These are phyloP conservation scores for Cylindrodendrum hubeiense DNA, from an alignment of 2,329 filamentous ascomycete species.

Conservation along the genomic window DNA sequence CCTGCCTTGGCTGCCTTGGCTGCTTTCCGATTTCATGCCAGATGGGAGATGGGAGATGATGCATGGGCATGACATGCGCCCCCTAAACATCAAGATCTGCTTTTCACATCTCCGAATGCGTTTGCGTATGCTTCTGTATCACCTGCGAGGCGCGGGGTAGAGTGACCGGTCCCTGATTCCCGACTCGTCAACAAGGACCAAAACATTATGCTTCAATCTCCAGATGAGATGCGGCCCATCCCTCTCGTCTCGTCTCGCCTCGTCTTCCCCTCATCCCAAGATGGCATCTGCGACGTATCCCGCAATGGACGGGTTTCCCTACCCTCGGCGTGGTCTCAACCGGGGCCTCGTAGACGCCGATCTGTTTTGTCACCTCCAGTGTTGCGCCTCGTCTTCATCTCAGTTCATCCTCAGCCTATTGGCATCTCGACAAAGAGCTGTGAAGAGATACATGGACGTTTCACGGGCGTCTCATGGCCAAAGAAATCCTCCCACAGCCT, in stretches of 20 bases:
- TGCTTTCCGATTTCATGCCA: neutral
- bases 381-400: slow-evolving; percentile 14
- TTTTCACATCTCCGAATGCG: neutral
- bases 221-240: neutral
- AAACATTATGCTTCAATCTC: neutral
- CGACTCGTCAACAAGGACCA: neutral
- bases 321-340: slow-evolving; percentile 13
- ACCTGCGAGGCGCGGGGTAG: neutral
- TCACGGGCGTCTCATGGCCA: slow-evolving; percentile 22
- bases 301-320: slow-evolving; percentile 6
- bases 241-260: neutral
- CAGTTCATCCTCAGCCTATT: slow-evolving; percentile 7
- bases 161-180: neutral
- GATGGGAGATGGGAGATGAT: neutral
- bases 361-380: slow-evolving; percentile 3
- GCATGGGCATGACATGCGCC: neutral
- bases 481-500: neutral
- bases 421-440: neutral
- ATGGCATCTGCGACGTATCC: slow-evolving; percentile 10
- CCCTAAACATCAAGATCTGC: neutral
- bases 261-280: neutral
- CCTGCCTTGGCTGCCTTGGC: neutral
- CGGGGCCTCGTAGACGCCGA: slow-evolving; percentile 18
- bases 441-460: slow-evolving; percentile 1
- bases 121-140: neutral